Conservation (phyloP, 768 basidiomycete genomes). For the Rhodotorula sphaerocarpa region DNA sequence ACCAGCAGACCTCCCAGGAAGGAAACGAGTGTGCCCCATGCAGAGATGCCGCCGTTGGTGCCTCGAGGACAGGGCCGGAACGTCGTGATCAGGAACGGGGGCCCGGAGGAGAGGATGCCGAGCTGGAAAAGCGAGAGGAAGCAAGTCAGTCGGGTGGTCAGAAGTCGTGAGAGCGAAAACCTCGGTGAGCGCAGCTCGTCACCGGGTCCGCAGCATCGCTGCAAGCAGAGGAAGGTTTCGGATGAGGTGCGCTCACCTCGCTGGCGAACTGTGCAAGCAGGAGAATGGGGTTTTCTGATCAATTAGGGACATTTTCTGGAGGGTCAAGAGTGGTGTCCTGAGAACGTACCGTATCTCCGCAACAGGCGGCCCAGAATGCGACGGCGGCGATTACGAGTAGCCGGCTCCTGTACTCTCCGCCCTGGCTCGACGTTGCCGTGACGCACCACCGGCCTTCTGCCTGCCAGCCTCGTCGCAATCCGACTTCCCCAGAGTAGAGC, state of each 20-base stretch:
- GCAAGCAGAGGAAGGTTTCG: too few species aligned
- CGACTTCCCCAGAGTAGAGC: slow-evolving; percentile 10
- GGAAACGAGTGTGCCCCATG: slow-evolving; percentile 65
- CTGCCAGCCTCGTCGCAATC: not conserved
- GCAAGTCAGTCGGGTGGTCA: not conserved
- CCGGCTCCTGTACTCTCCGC: slow-evolving; percentile 8
- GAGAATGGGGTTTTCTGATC: not conserved
- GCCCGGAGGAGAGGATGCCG: slow-evolving; percentile 66
- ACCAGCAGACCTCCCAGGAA: slow-evolving; percentile 64
- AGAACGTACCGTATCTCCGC: slow-evolving; percentile 25
- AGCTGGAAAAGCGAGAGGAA: slow-evolving; percentile 43
- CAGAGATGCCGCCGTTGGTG: slow-evolving; percentile 79
- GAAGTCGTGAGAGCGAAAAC: not conserved
- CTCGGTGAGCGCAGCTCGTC: not conserved
- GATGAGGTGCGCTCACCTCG: slow-evolving; percentile 52
- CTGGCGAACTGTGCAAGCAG: slow-evolving; percentile 54
- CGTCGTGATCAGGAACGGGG: slow-evolving; percentile 68
- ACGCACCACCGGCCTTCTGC: slow-evolving; percentile 17
- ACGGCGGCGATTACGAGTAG: slow-evolving; percentile 15
- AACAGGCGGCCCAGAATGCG: slow-evolving; percentile 33
- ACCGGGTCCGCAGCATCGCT: too few species aligned
- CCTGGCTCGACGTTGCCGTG: not conserved
- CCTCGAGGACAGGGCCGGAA: slow-evolving; percentile 68
- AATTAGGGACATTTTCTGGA: too few species aligned
- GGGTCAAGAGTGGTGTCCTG: too few species aligned